Evolutionary conservation across 169 alveolate species (phyloP).

Genomic region (Pseudocohnilembus persalinus): DNA sequence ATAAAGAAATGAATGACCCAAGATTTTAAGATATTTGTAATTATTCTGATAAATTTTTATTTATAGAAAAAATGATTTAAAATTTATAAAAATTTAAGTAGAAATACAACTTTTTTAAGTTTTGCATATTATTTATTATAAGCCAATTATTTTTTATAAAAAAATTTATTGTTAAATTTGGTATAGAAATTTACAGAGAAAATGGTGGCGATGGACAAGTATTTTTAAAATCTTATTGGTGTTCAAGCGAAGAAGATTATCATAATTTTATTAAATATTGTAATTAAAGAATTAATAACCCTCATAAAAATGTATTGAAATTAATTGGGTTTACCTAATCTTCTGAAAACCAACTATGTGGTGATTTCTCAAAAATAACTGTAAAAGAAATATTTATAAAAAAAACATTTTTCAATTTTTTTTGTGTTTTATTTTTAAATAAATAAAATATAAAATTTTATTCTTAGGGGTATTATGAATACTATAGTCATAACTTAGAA

Average conservation of each 20-base stretch:
- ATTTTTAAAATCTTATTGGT: slow-evolving; percentile 11
- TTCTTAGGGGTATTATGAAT: slow-evolving; percentile 25
- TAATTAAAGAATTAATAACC: neutral
- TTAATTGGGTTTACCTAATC: slow-evolving; percentile 15
- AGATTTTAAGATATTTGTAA: slow-evolving; percentile 25
- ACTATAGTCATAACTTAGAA: slow-evolving; percentile 48
- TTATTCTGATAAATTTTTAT: neutral
- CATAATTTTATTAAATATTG: slow-evolving; percentile 3
- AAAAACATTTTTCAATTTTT: too few relatives aligned
- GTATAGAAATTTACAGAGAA: slow-evolving; percentile 18
- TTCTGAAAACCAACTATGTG: slow-evolving; percentile 25
- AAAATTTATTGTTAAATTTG: too few relatives aligned
- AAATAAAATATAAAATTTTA: too few relatives aligned
- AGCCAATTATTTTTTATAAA: too few relatives aligned
- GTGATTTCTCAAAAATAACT: slow-evolving; percentile 18
- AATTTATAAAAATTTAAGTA: too few relatives aligned
- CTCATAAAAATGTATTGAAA: slow-evolving; percentile 7
- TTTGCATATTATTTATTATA: too few relatives aligned
- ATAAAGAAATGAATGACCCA: slow-evolving; percentile 16
- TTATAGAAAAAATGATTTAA: too few relatives aligned
- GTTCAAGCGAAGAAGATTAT: slow-evolving; percentile 14
- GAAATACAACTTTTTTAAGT: too few relatives aligned
- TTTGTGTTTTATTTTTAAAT: too few relatives aligned
- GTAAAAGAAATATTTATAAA: neutral
- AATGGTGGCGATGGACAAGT: neutral